A percentile compares a stretch with the other conserved stretches of the same genome.
phyloP scores from a whole-genome alignment of 2,329 filamentous ascomycete species.

The Grosmannia clavigera region DNA sequence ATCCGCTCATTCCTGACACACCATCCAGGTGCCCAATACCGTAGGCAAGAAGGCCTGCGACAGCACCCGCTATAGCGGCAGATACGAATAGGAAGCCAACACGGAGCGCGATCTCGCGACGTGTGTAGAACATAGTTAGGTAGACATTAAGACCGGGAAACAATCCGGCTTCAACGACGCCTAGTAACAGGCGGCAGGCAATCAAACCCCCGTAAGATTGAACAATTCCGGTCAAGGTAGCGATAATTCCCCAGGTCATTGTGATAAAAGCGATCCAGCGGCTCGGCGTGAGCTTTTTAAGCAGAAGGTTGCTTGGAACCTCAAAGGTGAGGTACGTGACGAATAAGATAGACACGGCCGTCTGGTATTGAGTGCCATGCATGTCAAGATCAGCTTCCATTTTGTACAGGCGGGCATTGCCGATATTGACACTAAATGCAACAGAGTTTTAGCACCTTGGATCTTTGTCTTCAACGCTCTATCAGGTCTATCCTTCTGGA shows the following conservation, averaged over 20 bases:
- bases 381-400: slow-evolving; percentile 51
- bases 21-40: slow-evolving; percentile 64
- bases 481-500: background rate
- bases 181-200: slow-evolving; percentile 57
- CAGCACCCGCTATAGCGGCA: slow-evolving; percentile 58
- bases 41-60: slow-evolving; percentile 61
- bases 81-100: slow-evolving; percentile 63
- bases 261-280: slow-evolving; percentile 55
- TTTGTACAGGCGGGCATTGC: slow-evolving; percentile 54
- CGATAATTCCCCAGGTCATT: slow-evolving; percentile 52
- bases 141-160: slow-evolving; percentile 59
- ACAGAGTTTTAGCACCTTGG: background rate
- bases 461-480: background rate
- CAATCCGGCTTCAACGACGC: slow-evolving; percentile 55
- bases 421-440: slow-evolving; percentile 44
- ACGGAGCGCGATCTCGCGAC: slow-evolving; percentile 57
- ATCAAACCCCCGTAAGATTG: slow-evolving; percentile 52
- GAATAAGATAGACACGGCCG: slow-evolving; percentile 54
- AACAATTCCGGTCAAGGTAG: slow-evolving; percentile 55
- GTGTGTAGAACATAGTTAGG: slow-evolving; percentile 66
- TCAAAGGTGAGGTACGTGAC: slow-evolving; percentile 52
- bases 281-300: slow-evolving; percentile 50
- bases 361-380: slow-evolving; percentile 53
- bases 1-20: slow-evolving; percentile 48
- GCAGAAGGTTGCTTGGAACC: slow-evolving; percentile 51